Conservation (phyloP, 2,329 filamentous ascomycete species). For the Ascochyta viciae-villosae region DNA sequence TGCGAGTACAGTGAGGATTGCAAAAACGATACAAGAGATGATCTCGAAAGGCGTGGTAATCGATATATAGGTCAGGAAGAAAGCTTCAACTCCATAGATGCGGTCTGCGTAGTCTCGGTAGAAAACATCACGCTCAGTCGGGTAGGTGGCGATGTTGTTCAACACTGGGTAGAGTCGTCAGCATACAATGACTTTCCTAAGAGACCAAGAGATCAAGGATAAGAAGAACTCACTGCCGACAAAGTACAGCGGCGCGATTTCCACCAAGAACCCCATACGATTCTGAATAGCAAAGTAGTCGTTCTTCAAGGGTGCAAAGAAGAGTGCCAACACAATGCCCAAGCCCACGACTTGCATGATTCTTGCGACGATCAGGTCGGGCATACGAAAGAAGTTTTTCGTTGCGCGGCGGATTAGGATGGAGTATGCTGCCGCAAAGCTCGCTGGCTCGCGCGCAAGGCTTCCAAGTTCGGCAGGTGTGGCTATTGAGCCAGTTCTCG, state of each 20-base stretch:
- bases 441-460: conserved; percentile 68
- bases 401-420: conserved; percentile 71
- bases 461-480: conserved; percentile 76
- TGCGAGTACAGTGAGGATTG: conserved; percentile 68
- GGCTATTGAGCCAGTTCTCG: conserved; percentile 54
- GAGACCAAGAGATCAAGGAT: not conserved
- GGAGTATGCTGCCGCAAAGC: conserved; percentile 69
- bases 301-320: conserved; percentile 74
- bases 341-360: conserved; percentile 50
- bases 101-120: conserved; percentile 78
- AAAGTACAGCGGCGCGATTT: conserved; percentile 75
- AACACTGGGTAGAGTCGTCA: conserved; percentile 59
- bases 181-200: not conserved
- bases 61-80: conserved; percentile 72
- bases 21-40: conserved; percentile 69
- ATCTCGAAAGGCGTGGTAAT: conserved; percentile 78
- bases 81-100: conserved; percentile 74
- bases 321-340: conserved; percentile 46
- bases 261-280: conserved; percentile 75
- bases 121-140: conserved; percentile 75
- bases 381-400: conserved; percentile 63
- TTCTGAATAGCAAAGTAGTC: conserved; percentile 76
- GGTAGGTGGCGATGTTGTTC: conserved; percentile 79
- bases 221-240: conserved; percentile 62
- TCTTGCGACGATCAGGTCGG: conserved; percentile 44